Percentiles rank a stretch among this genome's conserved stretches.
These are phyloP conservation scores for Taphrina deformans DNA, from an alignment of 1,139 yeast species.

Conservation along the genomic window DNA sequence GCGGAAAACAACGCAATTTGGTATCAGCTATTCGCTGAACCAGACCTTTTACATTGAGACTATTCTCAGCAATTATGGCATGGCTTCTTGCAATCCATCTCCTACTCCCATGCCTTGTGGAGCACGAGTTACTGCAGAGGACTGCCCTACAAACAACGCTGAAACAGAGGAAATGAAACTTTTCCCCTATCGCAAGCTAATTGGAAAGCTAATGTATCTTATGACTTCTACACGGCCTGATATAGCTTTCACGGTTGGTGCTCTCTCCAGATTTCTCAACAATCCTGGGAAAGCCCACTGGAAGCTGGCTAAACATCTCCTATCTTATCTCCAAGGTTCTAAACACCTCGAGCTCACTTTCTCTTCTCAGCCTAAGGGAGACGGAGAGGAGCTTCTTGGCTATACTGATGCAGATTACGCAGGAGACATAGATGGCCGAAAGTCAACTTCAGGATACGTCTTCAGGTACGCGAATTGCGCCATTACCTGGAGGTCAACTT, in stretches of 20 bases:
- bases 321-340: conserved; percentile 32
- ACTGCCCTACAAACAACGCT: neutral
- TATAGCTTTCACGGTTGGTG: conserved; percentile 36
- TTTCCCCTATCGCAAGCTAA: neutral
- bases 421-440: conserved; percentile 19
- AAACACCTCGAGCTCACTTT: neutral
- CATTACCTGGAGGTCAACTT: conserved; percentile 39
- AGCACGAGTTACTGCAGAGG: neutral
- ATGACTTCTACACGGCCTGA: conserved; percentile 36
- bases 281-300: conserved; percentile 32
- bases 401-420: conserved; percentile 37
- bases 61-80: neutral
- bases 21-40: neutral
- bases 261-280: conserved; percentile 34
- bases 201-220: conserved; percentile 1
- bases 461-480: conserved; percentile 37
- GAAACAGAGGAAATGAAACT: neutral
- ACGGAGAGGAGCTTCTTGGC: neutral
- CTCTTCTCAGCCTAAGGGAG: neutral
- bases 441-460: conserved; percentile 38
- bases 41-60: neutral
- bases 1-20: neutral
- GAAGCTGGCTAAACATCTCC: conserved; percentile 34
- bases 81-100: neutral
- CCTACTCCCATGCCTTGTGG: neutral